A percentile compares a stretch with the other conserved stretches of the same genome.
These are phyloP conservation scores for Lecanicillium sp. DNA, from an alignment of 2,329 filamentous ascomycete genomes.

Conservation along the genomic window DNA sequence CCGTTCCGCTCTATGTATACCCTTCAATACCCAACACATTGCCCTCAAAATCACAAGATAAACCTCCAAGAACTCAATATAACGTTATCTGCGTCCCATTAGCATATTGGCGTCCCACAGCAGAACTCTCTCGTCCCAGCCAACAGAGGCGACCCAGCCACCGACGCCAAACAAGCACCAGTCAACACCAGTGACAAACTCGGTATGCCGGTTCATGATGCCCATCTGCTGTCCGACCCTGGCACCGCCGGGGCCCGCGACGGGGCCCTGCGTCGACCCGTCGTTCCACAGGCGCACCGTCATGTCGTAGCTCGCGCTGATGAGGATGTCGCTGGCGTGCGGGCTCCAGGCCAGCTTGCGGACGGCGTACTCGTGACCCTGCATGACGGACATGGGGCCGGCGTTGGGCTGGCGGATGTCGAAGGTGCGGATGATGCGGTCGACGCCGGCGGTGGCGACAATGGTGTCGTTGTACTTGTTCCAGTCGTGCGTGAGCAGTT, in stretches of 20 bases:
- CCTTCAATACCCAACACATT: too few species aligned
- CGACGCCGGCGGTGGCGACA: constrained; percentile 83
- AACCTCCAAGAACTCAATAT: too few species aligned
- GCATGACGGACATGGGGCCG: constrained; percentile 67
- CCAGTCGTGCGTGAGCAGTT: constrained; percentile 95
- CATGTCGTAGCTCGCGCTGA: constrained; percentile 97
- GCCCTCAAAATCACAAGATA: too few species aligned
- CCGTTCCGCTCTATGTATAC: background rate
- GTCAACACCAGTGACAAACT: constrained; percentile 93
- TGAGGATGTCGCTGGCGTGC: constrained; percentile 79
- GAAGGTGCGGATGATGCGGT: constrained; percentile 80
- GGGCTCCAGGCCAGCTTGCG: constrained; percentile 85
- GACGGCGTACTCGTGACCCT: constrained; percentile 88
- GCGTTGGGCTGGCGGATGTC: constrained; percentile 73
- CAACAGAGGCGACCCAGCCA: constrained; percentile 90
- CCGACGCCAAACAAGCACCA: constrained; percentile 96
- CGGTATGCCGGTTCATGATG: constrained; percentile 86
- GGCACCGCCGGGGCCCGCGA: constrained; percentile 28
- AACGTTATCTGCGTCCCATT: constrained; percentile 23
- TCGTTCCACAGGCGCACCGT: constrained; percentile 92
- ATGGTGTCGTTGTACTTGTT: constrained; percentile 91
- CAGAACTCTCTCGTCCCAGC: constrained; percentile 87
- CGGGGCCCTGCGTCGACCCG: constrained; percentile 39
- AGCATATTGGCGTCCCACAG: constrained; percentile 78
- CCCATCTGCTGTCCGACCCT: constrained; percentile 67